Conservation (phyloP, 345 rosid species). For the Eucalyptus caleyi region DNA sequence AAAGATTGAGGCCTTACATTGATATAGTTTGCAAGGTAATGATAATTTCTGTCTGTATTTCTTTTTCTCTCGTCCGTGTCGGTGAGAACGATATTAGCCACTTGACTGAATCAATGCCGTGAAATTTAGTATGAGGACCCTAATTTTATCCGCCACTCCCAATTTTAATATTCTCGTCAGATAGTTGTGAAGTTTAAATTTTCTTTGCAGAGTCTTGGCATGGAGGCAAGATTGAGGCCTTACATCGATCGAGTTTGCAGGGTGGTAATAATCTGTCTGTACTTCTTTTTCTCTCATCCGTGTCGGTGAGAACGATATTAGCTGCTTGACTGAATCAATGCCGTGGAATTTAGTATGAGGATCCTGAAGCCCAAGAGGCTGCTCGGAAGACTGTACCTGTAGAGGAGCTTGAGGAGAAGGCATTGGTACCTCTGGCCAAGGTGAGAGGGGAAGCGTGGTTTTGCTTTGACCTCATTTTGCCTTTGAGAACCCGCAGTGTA, state of each 20-base stretch:
- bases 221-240: slow-evolving; percentile 33
- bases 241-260: slow-evolving; percentile 29
- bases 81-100: too few species aligned
- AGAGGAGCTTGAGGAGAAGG: slow-evolving; percentile 84
- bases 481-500: not conserved
- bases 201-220: not conserved
- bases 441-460: slow-evolving; percentile 8
- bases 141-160: not conserved
- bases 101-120: not conserved
- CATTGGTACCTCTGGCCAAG: slow-evolving; percentile 79
- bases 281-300: not conserved
- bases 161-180: not conserved
- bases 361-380: slow-evolving; percentile 66
- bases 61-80: not conserved
- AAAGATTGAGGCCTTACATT: slow-evolving; percentile 28
- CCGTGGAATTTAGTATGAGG: slow-evolving; percentile 52
- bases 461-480: not conserved
- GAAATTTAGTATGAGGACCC: slow-evolving; percentile 65
- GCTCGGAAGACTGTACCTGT: slow-evolving; percentile 71
- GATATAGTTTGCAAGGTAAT: slow-evolving; percentile 47
- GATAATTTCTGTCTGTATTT: not conserved
- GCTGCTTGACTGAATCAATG: not conserved
- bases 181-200: too few species aligned
- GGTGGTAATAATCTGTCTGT: slow-evolving; percentile 17
- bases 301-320: too few species aligned